These are phyloP conservation scores for Pleurozium schreberi DNA, from an alignment of 225 moss, liverwort and hornwort species.

Conservation along the genomic window DNA sequence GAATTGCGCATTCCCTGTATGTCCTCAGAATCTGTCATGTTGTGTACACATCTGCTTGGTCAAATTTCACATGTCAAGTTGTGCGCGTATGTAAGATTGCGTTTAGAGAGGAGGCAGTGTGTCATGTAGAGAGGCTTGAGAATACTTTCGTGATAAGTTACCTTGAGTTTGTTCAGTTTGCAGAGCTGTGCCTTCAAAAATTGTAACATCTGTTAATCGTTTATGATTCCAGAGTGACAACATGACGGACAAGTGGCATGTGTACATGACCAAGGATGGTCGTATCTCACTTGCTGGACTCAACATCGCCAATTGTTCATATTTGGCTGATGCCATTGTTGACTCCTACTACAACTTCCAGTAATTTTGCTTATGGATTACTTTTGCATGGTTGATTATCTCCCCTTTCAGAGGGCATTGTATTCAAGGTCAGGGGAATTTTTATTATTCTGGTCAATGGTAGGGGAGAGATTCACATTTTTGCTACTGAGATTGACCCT, in stretches of 20 bases:
- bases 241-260: conserved; percentile 94
- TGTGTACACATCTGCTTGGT: not conserved
- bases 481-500: conserved; percentile 1
- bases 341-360: conserved; percentile 86
- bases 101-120: not conserved
- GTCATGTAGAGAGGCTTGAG: not conserved
- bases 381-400: not conserved
- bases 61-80: not conserved
- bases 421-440: not conserved
- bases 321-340: conserved; percentile 84
- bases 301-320: conserved; percentile 67
- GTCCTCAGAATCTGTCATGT: not conserved
- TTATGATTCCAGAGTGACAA: conserved; percentile 69
- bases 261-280: conserved; percentile 98
- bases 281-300: conserved; percentile 91
- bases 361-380: not conserved
- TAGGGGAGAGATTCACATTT: not conserved
- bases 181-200: not conserved
- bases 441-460: not conserved
- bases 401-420: not conserved
- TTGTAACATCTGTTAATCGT: not conserved
- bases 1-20: not conserved
- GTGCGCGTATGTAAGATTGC: not conserved
- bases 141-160: too few relatives aligned
- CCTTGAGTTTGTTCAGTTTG: not conserved